Percentiles rank a stretch among this genome's conserved stretches.
These are phyloP conservation scores for Diplodia scrobiculata DNA, from an alignment of 2,329 filamentous ascomycete species.

Conservation along the genomic window DNA sequence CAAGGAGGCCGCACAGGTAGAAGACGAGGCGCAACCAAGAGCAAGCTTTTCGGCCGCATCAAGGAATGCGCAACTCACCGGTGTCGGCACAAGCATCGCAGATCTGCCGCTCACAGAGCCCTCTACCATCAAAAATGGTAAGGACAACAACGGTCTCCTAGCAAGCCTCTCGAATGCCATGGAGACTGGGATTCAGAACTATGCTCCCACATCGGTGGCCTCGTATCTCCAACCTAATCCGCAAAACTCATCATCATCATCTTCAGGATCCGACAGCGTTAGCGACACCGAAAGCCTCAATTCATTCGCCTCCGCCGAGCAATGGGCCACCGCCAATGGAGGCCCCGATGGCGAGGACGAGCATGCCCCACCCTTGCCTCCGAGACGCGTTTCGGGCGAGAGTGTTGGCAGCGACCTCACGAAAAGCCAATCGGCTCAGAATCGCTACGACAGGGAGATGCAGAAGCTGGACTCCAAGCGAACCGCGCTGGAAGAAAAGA, in stretches of 20 bases:
- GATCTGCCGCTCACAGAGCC: constrained; percentile 33
- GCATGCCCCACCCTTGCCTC: not conserved
- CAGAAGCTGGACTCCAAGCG: constrained; percentile 64
- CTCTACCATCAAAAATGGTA: constrained; percentile 31
- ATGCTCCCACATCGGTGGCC: constrained; percentile 27
- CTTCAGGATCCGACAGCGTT: constrained; percentile 34
- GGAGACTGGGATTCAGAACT: constrained; percentile 25
- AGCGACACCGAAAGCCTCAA: constrained; percentile 31
- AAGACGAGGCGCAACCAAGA: constrained; percentile 2
- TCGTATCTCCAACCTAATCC: constrained; percentile 23
- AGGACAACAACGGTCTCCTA: constrained; percentile 29
- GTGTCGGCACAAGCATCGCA: constrained; percentile 44
- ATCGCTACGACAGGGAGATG: constrained; percentile 63
- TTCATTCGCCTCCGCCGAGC: constrained; percentile 50
- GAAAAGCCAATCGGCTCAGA: constrained; percentile 29
- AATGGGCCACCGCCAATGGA: constrained; percentile 43
- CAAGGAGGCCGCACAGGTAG: not conserved
- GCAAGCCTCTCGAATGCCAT: constrained; percentile 12
- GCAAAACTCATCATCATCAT: constrained; percentile 34
- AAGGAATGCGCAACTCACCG: constrained; percentile 43
- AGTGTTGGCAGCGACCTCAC: constrained; percentile 4
- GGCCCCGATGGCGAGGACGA: not conserved
- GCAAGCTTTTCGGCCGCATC: constrained; percentile 38
- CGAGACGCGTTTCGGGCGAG: constrained; percentile 27
- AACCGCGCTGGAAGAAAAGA: constrained; percentile 59